Conservation (phyloP, 768 basidiomycete genomes). For the Trametes sanguinea region DNA sequence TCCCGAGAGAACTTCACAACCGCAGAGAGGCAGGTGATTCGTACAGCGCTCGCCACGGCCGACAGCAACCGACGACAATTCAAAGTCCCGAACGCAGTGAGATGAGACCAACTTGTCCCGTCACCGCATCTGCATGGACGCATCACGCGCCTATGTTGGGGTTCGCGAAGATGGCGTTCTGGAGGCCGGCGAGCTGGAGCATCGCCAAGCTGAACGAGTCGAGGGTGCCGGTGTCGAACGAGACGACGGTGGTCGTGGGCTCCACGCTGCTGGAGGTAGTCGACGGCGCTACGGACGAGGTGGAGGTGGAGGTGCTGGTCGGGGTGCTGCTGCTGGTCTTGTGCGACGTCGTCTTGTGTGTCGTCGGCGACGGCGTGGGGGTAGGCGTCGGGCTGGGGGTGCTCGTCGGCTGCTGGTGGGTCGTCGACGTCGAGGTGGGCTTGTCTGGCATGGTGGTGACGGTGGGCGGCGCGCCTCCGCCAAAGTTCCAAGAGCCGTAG, state of each 20-base stretch:
- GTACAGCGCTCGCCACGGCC: too few species aligned
- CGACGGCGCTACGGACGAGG: slow-evolving; percentile 2
- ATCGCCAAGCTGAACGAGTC: slow-evolving; percentile 28
- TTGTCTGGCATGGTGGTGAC: slow-evolving; percentile 14
- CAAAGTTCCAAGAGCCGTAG: slow-evolving; percentile 61
- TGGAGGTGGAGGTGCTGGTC: slow-evolving; percentile 5
- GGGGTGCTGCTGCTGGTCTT: slow-evolving; percentile 12
- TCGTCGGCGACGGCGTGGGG: slow-evolving; percentile 11
- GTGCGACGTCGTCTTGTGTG: slow-evolving; percentile 10
- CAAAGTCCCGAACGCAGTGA: too few species aligned
- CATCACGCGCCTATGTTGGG: neutral
- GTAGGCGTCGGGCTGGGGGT: slow-evolving; percentile 12
- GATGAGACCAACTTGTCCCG: too few species aligned
- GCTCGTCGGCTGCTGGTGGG: slow-evolving; percentile 9
- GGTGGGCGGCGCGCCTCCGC: slow-evolving; percentile 31
- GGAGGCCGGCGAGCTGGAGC: slow-evolving; percentile 22
- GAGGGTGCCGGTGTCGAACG: slow-evolving; percentile 22
- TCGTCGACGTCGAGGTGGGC: slow-evolving; percentile 12
- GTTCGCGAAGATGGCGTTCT: slow-evolving; percentile 3
- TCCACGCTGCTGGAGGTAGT: slow-evolving; percentile 16
- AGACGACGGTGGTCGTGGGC: slow-evolving; percentile 16
- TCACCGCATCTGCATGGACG: neutral
- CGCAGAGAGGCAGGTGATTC: too few species aligned
- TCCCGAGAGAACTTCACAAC: too few species aligned
- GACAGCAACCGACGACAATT: too few species aligned